Conservation (phyloP, 164 flowering plant species). For the Echeveria elegans region DNA sequence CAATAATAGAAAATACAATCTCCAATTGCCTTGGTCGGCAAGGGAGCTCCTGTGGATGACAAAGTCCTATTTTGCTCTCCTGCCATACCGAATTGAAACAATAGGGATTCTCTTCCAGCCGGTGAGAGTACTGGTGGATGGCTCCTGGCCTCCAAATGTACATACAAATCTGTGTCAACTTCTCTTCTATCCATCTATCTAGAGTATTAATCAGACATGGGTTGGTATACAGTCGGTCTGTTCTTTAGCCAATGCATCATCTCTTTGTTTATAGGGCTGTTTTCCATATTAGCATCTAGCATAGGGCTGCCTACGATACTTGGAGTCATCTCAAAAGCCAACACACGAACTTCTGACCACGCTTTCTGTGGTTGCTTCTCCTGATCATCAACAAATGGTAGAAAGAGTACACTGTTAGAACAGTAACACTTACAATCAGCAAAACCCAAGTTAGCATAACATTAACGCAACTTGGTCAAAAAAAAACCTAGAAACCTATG, state of each 20-base stretch:
- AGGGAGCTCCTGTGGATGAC: not conserved
- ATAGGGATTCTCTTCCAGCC: not conserved
- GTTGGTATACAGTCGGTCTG: constrained; percentile 60
- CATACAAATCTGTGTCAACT: not conserved
- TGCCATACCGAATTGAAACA: not conserved
- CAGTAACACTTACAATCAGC: not conserved
- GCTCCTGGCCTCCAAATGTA: not conserved
- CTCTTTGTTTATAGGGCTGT: constrained; percentile 55
- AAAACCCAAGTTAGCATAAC: not conserved
- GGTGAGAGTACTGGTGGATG: not conserved
- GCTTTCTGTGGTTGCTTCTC: constrained; percentile 83
- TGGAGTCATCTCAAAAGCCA: constrained; percentile 57
- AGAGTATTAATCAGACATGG: constrained; percentile 56
- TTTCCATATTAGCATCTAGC: constrained; percentile 59
- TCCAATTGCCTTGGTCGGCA: not conserved
- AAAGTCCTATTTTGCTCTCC: not conserved
- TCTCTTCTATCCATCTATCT: not conserved
- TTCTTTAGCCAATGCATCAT: constrained; percentile 87
- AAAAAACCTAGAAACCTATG: not conserved
- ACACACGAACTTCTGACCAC: constrained; percentile 85
- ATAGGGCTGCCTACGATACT: constrained; percentile 83
- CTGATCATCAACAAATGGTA: constrained; percentile 26
- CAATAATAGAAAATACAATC: not conserved
- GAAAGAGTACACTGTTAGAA: not conserved
- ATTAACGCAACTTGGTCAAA: not conserved